phyloP scores from a whole-genome alignment of 164 flowering plant species.

The Taxillus chinensis region DNA sequence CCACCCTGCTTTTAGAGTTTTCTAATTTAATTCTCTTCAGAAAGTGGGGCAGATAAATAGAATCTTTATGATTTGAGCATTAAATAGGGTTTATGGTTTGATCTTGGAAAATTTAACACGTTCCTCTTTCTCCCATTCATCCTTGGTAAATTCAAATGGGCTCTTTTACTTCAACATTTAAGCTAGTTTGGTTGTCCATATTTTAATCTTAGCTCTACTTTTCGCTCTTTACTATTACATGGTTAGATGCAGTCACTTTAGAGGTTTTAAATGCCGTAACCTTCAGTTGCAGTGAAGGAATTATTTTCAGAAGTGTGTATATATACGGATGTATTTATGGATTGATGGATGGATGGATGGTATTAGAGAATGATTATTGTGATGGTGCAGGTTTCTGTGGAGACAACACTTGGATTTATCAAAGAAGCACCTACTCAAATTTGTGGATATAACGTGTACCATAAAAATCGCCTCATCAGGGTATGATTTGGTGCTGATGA shows the following conservation, averaged over 20 bases:
- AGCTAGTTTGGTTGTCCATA: neutral
- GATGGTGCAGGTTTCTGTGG: slow-evolving; percentile 39
- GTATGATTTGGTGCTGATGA: slow-evolving; percentile 25
- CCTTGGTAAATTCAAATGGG: neutral
- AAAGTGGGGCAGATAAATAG: too few species aligned
- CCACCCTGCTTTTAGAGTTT: neutral
- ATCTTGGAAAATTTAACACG: too few species aligned
- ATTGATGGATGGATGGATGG: neutral
- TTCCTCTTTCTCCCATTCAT: neutral
- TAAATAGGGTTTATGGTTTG: too few species aligned
- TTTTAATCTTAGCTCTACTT: neutral
- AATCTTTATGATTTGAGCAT: too few species aligned
- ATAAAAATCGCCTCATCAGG: slow-evolving; percentile 89
- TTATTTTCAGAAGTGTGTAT: neutral
- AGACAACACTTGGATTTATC: slow-evolving; percentile 65
- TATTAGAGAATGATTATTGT: neutral
- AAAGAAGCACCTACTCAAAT: slow-evolving; percentile 64
- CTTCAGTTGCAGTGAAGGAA: neutral
- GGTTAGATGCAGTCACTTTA: neutral
- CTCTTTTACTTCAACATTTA: neutral
- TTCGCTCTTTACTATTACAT: neutral
- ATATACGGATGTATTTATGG: neutral
- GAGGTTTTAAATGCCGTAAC: neutral
- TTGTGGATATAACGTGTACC: slow-evolving; percentile 78
- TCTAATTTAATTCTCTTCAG: neutral